Base-by-base conservation (phyloP, 1,139 yeast species). In the Debaryomyces psychrophilus region DNA sequence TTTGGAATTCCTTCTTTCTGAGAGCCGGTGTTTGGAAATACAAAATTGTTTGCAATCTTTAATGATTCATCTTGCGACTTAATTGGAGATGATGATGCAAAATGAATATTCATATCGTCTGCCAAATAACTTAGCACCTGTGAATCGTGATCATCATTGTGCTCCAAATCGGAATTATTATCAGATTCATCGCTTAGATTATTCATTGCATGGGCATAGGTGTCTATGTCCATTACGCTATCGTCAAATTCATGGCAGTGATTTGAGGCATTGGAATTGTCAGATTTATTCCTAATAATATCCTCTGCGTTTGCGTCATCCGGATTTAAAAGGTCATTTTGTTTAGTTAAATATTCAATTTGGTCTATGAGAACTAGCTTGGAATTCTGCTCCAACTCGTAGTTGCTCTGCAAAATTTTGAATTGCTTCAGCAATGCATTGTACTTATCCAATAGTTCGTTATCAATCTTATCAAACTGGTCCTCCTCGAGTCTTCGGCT, bases 321-420 rank as follows among this genome's bases (percentile, higher is more conserved):
- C n/a, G 40, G 31, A 17, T 44, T 56, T 34, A 46, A 58, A 36
- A 67, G 64, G 31, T 65, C 67, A 49, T 69, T 71, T 52, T 76
- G 73, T 46, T 68, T 69, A 36, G 77, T 68, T 51, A 79, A 65
- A 54, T 64, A 66, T 55, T 81, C 85, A 37, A 81, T 68, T 61
- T 81, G 83, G 54, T 79, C 83, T 48, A 81, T 77, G 44, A 81
- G 71, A 36, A 77, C 68, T 50, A 77, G 62, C 52, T 79, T 80
- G 46, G 79, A 76, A 51, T 76, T 80, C 50, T 72, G 71, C 56
- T 77, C 81, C 28, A 81, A 62, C 60, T 67, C 79, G 54, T 55
- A 77, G 57, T 70, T 71, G 57, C 71, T 73, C 60, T 64, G 70
- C 45, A 65, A 69, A 17, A 67, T 68, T 57, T 57, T 71, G 62